Evolutionary conservation across 495 filamentous ascomycete genomes (phyloP).

Genomic region (Aspergillus indologenus): DNA sequence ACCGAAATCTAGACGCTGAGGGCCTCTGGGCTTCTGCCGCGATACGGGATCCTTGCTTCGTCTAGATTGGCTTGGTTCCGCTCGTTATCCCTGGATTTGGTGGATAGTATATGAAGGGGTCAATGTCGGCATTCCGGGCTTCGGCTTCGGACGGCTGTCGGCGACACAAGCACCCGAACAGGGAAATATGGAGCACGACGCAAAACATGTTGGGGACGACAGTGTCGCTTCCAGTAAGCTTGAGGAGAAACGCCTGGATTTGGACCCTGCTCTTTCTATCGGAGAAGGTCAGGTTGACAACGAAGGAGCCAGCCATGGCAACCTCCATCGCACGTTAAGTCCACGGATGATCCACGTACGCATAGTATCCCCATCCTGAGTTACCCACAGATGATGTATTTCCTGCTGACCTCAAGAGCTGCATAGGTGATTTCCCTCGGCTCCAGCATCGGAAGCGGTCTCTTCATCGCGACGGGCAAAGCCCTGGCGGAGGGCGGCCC

Average conservation of each 20-base stretch:
- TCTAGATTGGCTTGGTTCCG: too few relatives aligned
- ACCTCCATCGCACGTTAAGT: background rate
- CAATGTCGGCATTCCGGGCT: background rate
- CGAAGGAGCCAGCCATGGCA: background rate
- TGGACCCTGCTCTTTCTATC: background rate
- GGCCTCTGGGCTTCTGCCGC: background rate
- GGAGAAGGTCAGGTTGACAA: background rate
- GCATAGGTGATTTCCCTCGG: constrained; percentile 30
- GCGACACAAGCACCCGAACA: background rate
- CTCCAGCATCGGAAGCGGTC: constrained; percentile 27
- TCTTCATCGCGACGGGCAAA: constrained; percentile 30
- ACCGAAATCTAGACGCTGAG: background rate
- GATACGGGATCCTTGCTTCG: background rate
- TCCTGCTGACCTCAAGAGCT: background rate
- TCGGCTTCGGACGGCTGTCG: background rate
- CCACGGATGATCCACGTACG: background rate
- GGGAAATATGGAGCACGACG: background rate
- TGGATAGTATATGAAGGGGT: background rate
- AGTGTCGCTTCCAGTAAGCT: background rate
- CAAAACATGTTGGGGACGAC: background rate
- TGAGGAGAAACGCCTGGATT: background rate
- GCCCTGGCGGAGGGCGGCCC: constrained; percentile 25
- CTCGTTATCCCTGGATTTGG: background rate
- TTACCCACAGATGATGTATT: too few relatives aligned
- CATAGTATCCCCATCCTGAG: background rate